Conservation (phyloP, 352 stramenopile genomes). For the Pythium scleroteichum region DNA sequence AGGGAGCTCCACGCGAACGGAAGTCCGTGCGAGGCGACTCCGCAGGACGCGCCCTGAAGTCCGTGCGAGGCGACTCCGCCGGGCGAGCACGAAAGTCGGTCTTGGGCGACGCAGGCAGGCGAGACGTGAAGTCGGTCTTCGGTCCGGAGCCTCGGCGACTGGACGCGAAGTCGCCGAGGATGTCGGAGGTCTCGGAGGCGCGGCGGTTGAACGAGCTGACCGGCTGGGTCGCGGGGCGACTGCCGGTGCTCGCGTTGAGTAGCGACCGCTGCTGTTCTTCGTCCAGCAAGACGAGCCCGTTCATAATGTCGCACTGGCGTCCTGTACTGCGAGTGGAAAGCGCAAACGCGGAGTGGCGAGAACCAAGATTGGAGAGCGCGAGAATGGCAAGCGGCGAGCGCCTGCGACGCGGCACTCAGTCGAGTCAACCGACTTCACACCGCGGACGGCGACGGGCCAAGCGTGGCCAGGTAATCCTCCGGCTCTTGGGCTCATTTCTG, state of each 20-base stretch:
- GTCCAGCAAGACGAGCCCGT: conserved; percentile 47
- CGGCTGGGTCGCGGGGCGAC: not conserved
- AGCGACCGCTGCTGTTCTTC: conserved; percentile 55
- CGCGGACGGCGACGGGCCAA: not conserved
- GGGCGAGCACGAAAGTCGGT: conserved; percentile 1
- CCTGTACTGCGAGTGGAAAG: not conserved
- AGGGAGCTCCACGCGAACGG: not conserved
- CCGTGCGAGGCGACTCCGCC: conserved; percentile 1
- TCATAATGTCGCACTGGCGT: conserved; percentile 6
- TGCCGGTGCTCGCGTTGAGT: conserved; percentile 10
- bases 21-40: conserved; percentile 9
- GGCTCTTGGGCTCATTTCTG: conserved; percentile 6
- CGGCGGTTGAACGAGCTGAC: not conserved
- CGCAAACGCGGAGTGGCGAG: conserved; percentile 4
- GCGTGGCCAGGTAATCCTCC: conserved; percentile 7
- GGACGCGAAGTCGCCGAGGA: not conserved
- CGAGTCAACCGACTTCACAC: not conserved
- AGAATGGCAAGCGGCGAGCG: not conserved
- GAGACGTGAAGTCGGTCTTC: not conserved
- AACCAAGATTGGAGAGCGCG: not conserved
- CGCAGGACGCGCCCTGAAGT: not conserved
- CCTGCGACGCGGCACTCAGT: conserved; percentile 13
- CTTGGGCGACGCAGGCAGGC: not conserved
- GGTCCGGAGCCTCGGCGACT: not conserved
- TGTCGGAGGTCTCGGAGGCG: not conserved